These are phyloP conservation scores for Gracilaria gracilis DNA, from an alignment of 23 red algal species.

Conservation along the genomic window DNA sequence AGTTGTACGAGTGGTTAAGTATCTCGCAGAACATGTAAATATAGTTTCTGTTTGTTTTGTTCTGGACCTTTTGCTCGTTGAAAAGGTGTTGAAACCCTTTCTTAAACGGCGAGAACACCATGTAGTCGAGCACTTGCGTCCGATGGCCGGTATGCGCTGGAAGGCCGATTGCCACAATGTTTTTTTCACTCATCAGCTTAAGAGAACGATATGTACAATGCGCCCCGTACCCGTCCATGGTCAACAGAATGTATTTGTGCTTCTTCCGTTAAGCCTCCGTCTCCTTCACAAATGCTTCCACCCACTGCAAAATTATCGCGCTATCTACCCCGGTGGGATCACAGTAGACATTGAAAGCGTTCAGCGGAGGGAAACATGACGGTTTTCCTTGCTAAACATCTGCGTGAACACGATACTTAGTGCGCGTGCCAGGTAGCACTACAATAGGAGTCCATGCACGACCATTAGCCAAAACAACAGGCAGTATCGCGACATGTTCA, in stretches of 20 bases:
- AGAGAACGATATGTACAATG: background rate
- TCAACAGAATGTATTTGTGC: background rate
- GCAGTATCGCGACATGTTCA: background rate
- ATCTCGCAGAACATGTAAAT: too few species aligned
- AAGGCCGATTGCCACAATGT: background rate
- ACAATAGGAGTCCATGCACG: background rate
- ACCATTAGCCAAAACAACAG: constrained; percentile 3
- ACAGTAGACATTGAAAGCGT: background rate
- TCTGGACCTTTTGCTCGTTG: too few species aligned
- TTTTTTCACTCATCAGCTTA: background rate
- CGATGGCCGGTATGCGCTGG: background rate
- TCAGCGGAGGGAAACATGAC: background rate
- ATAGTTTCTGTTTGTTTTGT: too few species aligned
- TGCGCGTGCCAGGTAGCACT: background rate
- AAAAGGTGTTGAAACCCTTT: too few species aligned
- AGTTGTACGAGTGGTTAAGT: too few species aligned
- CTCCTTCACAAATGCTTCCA: background rate
- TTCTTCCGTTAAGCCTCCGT: background rate
- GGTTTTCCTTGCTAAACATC: background rate
- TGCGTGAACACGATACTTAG: background rate
- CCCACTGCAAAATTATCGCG: background rate
- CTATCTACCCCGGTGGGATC: background rate
- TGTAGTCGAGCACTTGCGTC: too few species aligned
- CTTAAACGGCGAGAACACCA: too few species aligned
- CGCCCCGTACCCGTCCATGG: background rate